A percentile compares a stretch with the other conserved stretches of the same genome.
These are phyloP conservation scores for Elaeis oleifera DNA, from an alignment of 202 grass and related monocot species.

Conservation along the genomic window DNA sequence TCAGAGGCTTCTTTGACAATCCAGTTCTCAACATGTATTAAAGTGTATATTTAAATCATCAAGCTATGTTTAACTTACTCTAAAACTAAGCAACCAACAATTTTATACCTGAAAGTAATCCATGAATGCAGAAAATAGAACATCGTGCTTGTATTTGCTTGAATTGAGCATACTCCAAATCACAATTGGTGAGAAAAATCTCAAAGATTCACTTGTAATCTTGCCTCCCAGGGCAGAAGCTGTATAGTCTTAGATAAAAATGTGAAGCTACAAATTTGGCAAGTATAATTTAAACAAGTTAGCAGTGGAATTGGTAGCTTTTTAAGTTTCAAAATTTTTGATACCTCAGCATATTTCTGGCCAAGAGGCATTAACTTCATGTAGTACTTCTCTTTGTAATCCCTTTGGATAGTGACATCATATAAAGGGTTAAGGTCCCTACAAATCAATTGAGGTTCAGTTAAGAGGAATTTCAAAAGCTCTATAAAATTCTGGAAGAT, in stretches of 20 bases:
- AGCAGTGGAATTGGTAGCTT: background rate
- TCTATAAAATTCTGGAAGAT: no score
- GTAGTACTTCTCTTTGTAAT: conserved; percentile 88
- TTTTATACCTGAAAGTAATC: conserved; percentile 69
- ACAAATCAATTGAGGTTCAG: conserved; percentile 1
- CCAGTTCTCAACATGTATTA: no score
- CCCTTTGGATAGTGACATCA: conserved; percentile 39
- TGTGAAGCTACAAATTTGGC: conserved; percentile 36
- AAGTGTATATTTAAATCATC: no score
- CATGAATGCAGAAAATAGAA: conserved; percentile 56
- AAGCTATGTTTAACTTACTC: no score
- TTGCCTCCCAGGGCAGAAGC: conserved; percentile 94
- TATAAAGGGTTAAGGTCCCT: conserved; percentile 93
- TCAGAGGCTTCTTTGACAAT: no score
- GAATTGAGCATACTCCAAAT: conserved; percentile 69
- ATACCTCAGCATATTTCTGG: conserved; percentile 74
- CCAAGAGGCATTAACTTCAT: conserved; percentile 49
- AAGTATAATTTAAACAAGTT: conserved; percentile 23
- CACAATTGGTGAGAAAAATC: conserved; percentile 89
- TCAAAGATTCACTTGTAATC: conserved; percentile 79
- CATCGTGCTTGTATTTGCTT: conserved; percentile 39
- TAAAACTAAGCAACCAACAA: no score
- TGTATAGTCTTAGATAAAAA: conserved; percentile 77
- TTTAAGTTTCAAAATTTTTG: background rate
- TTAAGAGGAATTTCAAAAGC: no score